Conservation (phyloP, 495 filamentous ascomycete genomes). For the Penicillium parvum region DNA sequence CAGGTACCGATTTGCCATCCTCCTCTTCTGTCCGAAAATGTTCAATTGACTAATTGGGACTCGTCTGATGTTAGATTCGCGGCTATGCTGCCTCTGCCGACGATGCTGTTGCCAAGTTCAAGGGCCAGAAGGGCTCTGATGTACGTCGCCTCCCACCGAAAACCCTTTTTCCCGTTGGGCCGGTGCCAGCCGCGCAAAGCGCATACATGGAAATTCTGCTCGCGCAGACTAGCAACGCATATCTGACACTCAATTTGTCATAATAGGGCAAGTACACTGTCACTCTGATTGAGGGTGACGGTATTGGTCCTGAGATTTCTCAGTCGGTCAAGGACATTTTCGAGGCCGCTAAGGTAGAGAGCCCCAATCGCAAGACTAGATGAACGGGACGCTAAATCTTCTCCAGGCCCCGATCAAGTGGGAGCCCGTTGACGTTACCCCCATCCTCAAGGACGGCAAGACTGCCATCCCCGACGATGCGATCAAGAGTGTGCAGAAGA, state of each 20-base stretch:
- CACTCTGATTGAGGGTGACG: constrained; percentile 96
- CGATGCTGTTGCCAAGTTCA: constrained; percentile 87
- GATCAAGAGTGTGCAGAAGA: constrained; percentile 83
- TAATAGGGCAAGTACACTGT: constrained; percentile 87
- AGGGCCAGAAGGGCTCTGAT: constrained; percentile 79
- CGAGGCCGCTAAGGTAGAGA: constrained; percentile 80
- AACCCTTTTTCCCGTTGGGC: constrained; percentile 19
- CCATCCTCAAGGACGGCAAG: constrained; percentile 85
- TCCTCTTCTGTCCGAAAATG: constrained; percentile 1
- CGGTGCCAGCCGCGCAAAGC: constrained; percentile 20
- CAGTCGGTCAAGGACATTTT: constrained; percentile 98
- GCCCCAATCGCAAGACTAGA: constrained; percentile 11
- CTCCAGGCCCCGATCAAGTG: constrained; percentile 87
- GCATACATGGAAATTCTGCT: constrained; percentile 1
- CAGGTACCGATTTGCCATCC: constrained; percentile 42
- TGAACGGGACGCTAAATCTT: constrained; percentile 24
- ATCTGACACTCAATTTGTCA: no score
- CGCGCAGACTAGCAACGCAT: no score
- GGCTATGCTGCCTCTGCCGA: constrained; percentile 51
- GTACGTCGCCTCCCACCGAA: constrained; percentile 45
- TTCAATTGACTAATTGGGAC: constrained; percentile 26
- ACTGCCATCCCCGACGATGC: constrained; percentile 87
- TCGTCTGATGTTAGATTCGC: constrained; percentile 31
- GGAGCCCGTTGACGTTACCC: constrained; percentile 95
- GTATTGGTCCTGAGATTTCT: constrained; percentile 96